Evolutionary conservation across 179 eudicot species (phyloP), one percentile per base, ranked within the genome.

Genomic region (Nepenthes alata): DNA sequence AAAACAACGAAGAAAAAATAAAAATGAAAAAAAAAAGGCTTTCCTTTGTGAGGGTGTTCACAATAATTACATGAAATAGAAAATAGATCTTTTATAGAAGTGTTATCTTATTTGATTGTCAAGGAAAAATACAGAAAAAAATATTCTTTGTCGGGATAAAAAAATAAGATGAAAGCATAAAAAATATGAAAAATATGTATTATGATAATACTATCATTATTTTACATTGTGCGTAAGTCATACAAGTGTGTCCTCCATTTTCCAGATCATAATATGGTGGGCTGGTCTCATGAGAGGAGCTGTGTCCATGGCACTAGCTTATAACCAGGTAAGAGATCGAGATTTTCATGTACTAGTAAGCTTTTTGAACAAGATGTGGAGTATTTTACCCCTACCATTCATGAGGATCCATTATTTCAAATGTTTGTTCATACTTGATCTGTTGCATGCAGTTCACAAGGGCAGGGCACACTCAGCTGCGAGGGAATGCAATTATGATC

Each of bases 251-350:
- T 41, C 45, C 8, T 4, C 2, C 5, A n/a, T 11, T 52, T 10
- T 52, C 16, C 16, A 91, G 98, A 73, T 86, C 38, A 77, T 83
- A 55, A 82, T 91, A 61, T 91, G 98, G 98, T 91, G 98, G 98
- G 96, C 98, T 62, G 96, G 98, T 83, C 86, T 91, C 55, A 91
- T 91, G 88, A 74, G 96, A 73, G 98, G 98, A 35, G 95, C 98
- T 58, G 98, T 93, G 35, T 89, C 98, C 11, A 87, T 93, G 84
- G 98, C 98, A 1, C 87, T 93, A 67, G 98, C 96, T 75, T 93
- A 93, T 75, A 89, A 83, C 72, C 89, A 90, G 93, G 97, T 87
- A 76, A 51, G 50, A 6, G 4, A 2, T 10, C 11, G 6, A 55
- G 15, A 41, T 41, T 59, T 51, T 41, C 35, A 59, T 39, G 11